phyloP scores from a whole-genome alignment of 768 basidiomycete species.

The Phaeolepiota aurea region DNA sequence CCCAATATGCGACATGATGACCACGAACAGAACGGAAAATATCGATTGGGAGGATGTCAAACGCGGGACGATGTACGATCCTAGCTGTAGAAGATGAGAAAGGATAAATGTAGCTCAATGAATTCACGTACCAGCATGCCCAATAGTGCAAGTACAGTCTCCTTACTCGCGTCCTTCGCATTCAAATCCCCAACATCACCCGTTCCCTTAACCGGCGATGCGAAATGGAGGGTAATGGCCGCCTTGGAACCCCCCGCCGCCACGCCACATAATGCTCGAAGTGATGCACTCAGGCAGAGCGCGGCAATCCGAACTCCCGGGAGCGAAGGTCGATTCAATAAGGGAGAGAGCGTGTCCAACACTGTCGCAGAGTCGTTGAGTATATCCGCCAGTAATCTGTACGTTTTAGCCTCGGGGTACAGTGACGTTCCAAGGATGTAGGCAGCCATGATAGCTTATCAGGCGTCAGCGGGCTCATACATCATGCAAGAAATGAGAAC shows the following conservation, averaged over 20 bases:
- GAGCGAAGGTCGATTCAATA: slow-evolving; percentile 30
- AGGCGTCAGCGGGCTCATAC: background rate
- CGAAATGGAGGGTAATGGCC: slow-evolving; percentile 60
- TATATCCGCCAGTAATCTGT: slow-evolving; percentile 59
- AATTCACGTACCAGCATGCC: slow-evolving; percentile 51
- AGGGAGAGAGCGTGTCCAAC: slow-evolving; percentile 52
- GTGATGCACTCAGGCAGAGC: slow-evolving; percentile 50
- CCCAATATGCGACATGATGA: slow-evolving; percentile 45
- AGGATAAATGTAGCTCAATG: background rate
- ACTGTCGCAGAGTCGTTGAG: slow-evolving; percentile 55
- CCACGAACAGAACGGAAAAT: slow-evolving; percentile 39
- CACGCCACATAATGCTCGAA: slow-evolving; percentile 54
- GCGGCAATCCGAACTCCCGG: slow-evolving; percentile 37
- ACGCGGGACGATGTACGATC: slow-evolving; percentile 50
- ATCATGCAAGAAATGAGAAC: slow-evolving; percentile 11
- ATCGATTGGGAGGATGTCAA: slow-evolving; percentile 39
- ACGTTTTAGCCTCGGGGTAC: slow-evolving; percentile 63
- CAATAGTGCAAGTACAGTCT: slow-evolving; percentile 58
- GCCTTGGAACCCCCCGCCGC: slow-evolving; percentile 65
- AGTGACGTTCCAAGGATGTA: slow-evolving; percentile 57
- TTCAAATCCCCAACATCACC: slow-evolving; percentile 67
- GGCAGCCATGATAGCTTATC: slow-evolving; percentile 53
- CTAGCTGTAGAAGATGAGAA: slow-evolving; percentile 30
- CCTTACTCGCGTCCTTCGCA: slow-evolving; percentile 66
- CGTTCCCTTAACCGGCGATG: slow-evolving; percentile 35